Conservation (phyloP, 805 yeast genomes). For the Pichia ethanolica region DNA sequence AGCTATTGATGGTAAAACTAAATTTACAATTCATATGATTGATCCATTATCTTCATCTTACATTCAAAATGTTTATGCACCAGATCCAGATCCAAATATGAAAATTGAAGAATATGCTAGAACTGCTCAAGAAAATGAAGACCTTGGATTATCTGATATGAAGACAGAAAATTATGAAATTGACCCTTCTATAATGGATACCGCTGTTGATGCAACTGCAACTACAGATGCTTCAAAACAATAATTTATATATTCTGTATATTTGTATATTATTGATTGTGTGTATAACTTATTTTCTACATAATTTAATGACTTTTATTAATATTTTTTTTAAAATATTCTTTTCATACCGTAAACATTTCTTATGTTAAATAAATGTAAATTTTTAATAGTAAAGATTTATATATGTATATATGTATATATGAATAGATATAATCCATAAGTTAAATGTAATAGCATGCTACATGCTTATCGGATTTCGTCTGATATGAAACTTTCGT, state of each 20-base stretch:
- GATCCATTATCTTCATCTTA: slow-evolving; percentile 95
- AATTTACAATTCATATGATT: slow-evolving; percentile 81
- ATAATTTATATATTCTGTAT: not conserved
- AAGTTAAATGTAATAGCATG: no score
- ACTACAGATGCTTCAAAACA: not conserved
- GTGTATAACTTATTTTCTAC: not conserved
- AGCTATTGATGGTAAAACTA: slow-evolving; percentile 73
- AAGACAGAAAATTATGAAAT: slow-evolving; percentile 10
- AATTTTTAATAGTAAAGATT: no score
- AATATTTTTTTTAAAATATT: not conserved
- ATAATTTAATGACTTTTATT: not conserved
- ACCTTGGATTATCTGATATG: slow-evolving; percentile 68
- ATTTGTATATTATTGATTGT: no score
- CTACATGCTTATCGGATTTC: not conserved
- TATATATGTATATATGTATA: no score
- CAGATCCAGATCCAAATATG: slow-evolving; percentile 97
- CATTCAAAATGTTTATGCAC: slow-evolving; percentile 97
- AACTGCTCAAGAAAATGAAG: slow-evolving; percentile 83
- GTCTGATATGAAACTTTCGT: not conserved
- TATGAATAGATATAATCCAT: no score
- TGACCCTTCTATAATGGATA: not conserved
- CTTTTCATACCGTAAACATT: no score
- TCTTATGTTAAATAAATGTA: no score
- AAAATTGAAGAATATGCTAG: slow-evolving; percentile 83
- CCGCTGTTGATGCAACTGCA: not conserved